Evolutionary conservation across 2,329 filamentous ascomycete genomes (phyloP).

Genomic region (Xylariaceae sp.): DNA sequence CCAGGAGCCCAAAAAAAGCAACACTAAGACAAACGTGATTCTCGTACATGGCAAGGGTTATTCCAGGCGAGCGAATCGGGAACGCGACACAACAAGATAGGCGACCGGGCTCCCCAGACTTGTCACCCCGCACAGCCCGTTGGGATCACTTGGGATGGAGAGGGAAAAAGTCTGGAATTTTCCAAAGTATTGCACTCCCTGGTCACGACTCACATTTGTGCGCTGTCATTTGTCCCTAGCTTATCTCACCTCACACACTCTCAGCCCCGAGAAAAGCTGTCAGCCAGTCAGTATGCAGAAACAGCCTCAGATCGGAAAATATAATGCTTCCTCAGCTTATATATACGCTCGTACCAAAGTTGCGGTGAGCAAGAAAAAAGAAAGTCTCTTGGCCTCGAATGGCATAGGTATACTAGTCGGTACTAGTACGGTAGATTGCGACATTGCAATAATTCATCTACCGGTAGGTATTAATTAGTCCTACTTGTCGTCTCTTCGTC

Average conservation of each 20-base stretch:
- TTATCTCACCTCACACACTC: conserved; percentile 16
- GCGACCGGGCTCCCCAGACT: conserved; percentile 26
- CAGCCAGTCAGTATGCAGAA: conserved; percentile 17
- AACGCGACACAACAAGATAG: conserved; percentile 14
- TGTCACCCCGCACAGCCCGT: conserved; percentile 28
- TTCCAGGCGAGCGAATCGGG: conserved; percentile 29
- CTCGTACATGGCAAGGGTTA: conserved; percentile 17
- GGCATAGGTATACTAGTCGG: too few species aligned
- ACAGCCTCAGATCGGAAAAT: conserved; percentile 20
- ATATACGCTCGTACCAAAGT: conserved; percentile 15
- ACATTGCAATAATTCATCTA: neutral
- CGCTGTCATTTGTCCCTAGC: neutral
- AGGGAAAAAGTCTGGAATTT: conserved; percentile 31
- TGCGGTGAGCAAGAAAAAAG: conserved; percentile 22
- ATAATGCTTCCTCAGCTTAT: neutral
- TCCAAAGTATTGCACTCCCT: conserved; percentile 7
- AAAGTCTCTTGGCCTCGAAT: conserved; percentile 1
- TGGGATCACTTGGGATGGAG: conserved; percentile 7
- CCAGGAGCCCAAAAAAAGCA: conserved; percentile 27
- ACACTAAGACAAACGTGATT: conserved; percentile 20
- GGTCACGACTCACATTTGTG: conserved; percentile 7
- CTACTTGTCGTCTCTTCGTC: conserved; percentile 14
- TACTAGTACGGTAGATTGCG: too few species aligned
- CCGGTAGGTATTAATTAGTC: neutral
- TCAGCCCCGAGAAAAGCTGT: conserved; percentile 18